phyloP scores from a whole-genome alignment of 805 yeast genomes.

The Scheffersomyces stipitis region DNA sequence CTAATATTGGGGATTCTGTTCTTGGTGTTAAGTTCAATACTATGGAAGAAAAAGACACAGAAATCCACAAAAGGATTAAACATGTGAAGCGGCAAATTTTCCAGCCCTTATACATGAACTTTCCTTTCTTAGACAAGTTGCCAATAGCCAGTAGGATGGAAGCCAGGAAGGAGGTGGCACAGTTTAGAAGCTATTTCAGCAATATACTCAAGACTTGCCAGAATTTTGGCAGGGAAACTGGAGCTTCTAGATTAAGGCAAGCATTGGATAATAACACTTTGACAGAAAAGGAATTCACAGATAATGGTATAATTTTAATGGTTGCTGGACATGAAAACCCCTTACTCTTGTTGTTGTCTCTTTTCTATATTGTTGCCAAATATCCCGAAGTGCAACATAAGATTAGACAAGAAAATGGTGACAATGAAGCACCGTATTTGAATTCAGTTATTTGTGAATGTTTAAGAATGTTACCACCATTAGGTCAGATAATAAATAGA shows the following conservation, averaged over 20 bases:
- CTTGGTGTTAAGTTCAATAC: slow-evolving; percentile 50
- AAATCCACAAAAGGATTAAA: slow-evolving; percentile 40
- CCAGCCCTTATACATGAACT: slow-evolving; percentile 52
- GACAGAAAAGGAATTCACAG: slow-evolving; percentile 47
- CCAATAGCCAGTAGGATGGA: slow-evolving; percentile 48
- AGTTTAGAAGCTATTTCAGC: slow-evolving; percentile 39
- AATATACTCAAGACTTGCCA: slow-evolving; percentile 34
- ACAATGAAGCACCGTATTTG: slow-evolving; percentile 20
- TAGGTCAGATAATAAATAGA: slow-evolving; percentile 57
- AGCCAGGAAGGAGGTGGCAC: slow-evolving; percentile 43
- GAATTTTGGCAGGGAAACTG: slow-evolving; percentile 32
- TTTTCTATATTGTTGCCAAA: slow-evolving; percentile 48
- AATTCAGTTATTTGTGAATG: slow-evolving; percentile 45
- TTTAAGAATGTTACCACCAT: slow-evolving; percentile 53
- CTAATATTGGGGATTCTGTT: slow-evolving; percentile 50
- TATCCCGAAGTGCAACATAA: slow-evolving; percentile 30
- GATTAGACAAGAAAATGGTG: slow-evolving; percentile 20
- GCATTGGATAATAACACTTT: slow-evolving; percentile 39
- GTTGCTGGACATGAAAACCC: slow-evolving; percentile 70
- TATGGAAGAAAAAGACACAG: slow-evolving; percentile 25
- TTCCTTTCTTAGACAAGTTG: slow-evolving; percentile 52
- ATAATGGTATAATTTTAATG: slow-evolving; percentile 53
- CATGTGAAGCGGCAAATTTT: slow-evolving; percentile 53
- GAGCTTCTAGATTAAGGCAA: slow-evolving; percentile 23
- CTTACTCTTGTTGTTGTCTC: slow-evolving; percentile 48